These are phyloP conservation scores for Crithidia fasciculata DNA, from an alignment of 208 protist species.

Conservation along the genomic window DNA sequence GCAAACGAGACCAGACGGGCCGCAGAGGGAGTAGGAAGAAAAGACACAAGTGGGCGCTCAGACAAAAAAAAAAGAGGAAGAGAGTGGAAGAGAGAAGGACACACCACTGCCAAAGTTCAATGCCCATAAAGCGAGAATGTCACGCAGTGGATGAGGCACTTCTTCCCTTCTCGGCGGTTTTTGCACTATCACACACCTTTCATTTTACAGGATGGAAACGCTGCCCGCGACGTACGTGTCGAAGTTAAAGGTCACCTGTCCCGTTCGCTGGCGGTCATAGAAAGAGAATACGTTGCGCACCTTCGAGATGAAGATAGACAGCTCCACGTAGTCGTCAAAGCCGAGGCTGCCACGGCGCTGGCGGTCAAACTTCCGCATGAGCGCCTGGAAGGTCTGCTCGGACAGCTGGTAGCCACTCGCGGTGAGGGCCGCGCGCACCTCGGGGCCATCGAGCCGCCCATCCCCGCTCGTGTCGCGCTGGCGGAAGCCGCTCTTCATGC, in stretches of 20 bases:
- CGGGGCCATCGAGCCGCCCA: slow-evolving; percentile 71
- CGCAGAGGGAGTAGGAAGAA: background rate
- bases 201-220: slow-evolving; percentile 56
- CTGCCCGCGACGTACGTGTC: slow-evolving; percentile 66
- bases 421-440: slow-evolving; percentile 69
- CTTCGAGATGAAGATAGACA: slow-evolving; percentile 88
- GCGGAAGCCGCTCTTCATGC: slow-evolving; percentile 74
- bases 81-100: slow-evolving; percentile 1
- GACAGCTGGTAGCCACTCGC: slow-evolving; percentile 56
- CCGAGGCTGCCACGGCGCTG: slow-evolving; percentile 66
- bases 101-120: background rate
- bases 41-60: background rate
- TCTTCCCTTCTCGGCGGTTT: no score
- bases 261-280: slow-evolving; percentile 70
- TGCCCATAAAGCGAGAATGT: no score
- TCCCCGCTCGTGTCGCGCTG: slow-evolving; percentile 56
- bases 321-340: slow-evolving; percentile 91
- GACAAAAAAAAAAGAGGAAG: slow-evolving; percentile 11
- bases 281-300: slow-evolving; percentile 73
- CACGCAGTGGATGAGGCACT: no score
- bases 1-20: background rate
- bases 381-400: slow-evolving; percentile 79
- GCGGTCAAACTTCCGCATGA: slow-evolving; percentile 91
- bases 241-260: slow-evolving; percentile 80
- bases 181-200: background rate